Conservation (phyloP, 177 flowering plant genomes). For the Vitis hybrid region DNA sequence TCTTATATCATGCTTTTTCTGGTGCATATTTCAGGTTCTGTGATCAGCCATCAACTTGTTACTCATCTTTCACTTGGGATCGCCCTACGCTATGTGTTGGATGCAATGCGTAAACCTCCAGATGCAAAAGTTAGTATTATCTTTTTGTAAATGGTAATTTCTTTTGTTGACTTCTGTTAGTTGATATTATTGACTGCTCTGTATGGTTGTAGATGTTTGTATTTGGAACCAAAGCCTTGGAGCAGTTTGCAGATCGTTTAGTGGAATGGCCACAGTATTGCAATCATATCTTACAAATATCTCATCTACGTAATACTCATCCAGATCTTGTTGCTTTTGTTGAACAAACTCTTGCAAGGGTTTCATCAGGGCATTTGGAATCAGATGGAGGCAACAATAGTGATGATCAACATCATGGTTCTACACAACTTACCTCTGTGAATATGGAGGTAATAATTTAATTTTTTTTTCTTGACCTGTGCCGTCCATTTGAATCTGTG, state of each 20-base stretch:
- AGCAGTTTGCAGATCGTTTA: constrained; percentile 91
- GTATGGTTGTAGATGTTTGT: constrained; percentile 69
- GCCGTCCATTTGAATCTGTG: not conserved
- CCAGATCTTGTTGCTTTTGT: constrained; percentile 78
- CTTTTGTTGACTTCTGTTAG: not conserved
- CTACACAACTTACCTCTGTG: constrained; percentile 35
- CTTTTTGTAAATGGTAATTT: not conserved
- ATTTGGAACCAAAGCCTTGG: constrained; percentile 91
- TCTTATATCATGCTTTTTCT: not conserved
- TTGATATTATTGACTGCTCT: constrained; percentile 6
- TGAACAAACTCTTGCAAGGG: constrained; percentile 77
- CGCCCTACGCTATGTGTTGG: constrained; percentile 85
- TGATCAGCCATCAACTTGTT: constrained; percentile 92
- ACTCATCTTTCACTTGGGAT: constrained; percentile 90
- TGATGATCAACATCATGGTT: constrained; percentile 41
- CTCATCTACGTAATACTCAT: constrained; percentile 85
- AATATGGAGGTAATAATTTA: constrained; percentile 50
- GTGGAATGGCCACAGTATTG: constrained; percentile 99
- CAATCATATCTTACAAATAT: constrained; percentile 95
- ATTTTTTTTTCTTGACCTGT: not conserved
- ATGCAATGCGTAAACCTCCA: constrained; percentile 88
- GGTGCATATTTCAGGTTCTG: constrained; percentile 56
- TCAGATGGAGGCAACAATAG: constrained; percentile 43
- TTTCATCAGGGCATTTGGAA: constrained; percentile 69
- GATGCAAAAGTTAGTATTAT: constrained; percentile 77